phyloP scores from a whole-genome alignment of 1,284 basidiomycete genomes.

The Sporisorium graminicola region DNA sequence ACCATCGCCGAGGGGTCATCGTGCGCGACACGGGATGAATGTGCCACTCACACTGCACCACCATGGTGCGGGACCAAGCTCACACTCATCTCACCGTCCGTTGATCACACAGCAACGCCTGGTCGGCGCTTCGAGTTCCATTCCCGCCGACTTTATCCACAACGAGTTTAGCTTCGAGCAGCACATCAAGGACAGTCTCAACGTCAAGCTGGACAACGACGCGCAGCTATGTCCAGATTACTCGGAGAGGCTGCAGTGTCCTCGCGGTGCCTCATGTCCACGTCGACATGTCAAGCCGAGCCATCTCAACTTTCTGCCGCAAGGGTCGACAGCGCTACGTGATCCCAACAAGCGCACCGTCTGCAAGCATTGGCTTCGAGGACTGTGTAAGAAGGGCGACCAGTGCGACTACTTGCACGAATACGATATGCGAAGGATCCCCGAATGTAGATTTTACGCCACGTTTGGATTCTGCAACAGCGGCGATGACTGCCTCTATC shows the following conservation, averaged over 20 bases:
- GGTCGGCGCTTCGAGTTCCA: slow-evolving; percentile 27
- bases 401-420: slow-evolving; percentile 99
- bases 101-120: slow-evolving; percentile 37
- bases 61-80: slow-evolving; percentile 11
- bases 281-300: slow-evolving; percentile 52
- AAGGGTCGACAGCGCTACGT: slow-evolving; percentile 36
- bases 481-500: slow-evolving; percentile 97
- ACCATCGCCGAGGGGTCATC: not conserved
- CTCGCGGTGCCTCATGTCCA: slow-evolving; percentile 49
- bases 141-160: slow-evolving; percentile 82
- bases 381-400: slow-evolving; percentile 97
- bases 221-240: slow-evolving; percentile 66
- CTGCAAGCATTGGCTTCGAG: slow-evolving; percentile 99
- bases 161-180: slow-evolving; percentile 87
- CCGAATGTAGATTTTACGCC: slow-evolving; percentile 99
- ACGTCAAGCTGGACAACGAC: slow-evolving; percentile 93
- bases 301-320: slow-evolving; percentile 47
- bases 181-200: slow-evolving; percentile 85
- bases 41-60: slow-evolving; percentile 34
- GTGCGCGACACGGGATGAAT: slow-evolving; percentile 18
- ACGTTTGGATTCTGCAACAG: slow-evolving; percentile 98
- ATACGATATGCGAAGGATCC: slow-evolving; percentile 97
- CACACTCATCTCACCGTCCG: slow-evolving; percentile 30
- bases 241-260: slow-evolving; percentile 40
- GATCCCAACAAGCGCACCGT: slow-evolving; percentile 75